These are phyloP conservation scores for Cryptosporidium xiaoi DNA, from an alignment of 169 alveolate species.

Conservation along the genomic window DNA sequence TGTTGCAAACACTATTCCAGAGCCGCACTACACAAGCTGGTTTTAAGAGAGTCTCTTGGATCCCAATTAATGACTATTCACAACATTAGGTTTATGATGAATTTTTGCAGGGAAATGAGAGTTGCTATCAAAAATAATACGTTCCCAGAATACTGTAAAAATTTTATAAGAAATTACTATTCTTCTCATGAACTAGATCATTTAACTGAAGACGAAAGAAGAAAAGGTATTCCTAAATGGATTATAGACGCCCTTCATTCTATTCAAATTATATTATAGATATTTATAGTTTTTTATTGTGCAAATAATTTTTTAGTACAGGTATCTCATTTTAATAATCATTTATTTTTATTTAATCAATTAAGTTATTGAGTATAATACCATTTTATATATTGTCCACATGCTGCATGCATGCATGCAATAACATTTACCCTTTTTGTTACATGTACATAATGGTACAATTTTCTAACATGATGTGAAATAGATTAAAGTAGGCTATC, in stretches of 20 bases:
- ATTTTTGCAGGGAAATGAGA: slow-evolving; percentile 86
- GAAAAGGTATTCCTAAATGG: slow-evolving; percentile 88
- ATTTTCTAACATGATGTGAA: too few relatives aligned
- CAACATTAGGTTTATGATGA: slow-evolving; percentile 89
- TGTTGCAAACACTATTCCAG: slow-evolving; percentile 92
- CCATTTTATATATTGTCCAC: too few relatives aligned
- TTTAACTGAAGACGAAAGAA: slow-evolving; percentile 64
- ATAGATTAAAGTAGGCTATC: too few relatives aligned
- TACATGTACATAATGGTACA: too few relatives aligned
- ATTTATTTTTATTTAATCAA: background rate
- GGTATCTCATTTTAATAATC: background rate
- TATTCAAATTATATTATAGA: slow-evolving; percentile 30
- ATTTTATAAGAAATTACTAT: slow-evolving; percentile 81
- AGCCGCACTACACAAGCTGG: slow-evolving; percentile 86
- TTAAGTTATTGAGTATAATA: too few relatives aligned
- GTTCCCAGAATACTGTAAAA: slow-evolving; percentile 84
- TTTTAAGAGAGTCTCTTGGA: slow-evolving; percentile 86
- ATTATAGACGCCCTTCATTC: slow-evolving; percentile 82
- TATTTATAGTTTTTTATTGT: background rate
- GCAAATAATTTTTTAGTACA: background rate
- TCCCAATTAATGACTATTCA: slow-evolving; percentile 91
- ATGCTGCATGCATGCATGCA: too few relatives aligned
- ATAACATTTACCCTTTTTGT: too few relatives aligned
- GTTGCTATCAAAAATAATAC: slow-evolving; percentile 83
- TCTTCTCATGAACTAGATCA: slow-evolving; percentile 17